phyloP scores from a whole-genome alignment of 129 eudicot species.

The Helianthus tuberosus region DNA sequence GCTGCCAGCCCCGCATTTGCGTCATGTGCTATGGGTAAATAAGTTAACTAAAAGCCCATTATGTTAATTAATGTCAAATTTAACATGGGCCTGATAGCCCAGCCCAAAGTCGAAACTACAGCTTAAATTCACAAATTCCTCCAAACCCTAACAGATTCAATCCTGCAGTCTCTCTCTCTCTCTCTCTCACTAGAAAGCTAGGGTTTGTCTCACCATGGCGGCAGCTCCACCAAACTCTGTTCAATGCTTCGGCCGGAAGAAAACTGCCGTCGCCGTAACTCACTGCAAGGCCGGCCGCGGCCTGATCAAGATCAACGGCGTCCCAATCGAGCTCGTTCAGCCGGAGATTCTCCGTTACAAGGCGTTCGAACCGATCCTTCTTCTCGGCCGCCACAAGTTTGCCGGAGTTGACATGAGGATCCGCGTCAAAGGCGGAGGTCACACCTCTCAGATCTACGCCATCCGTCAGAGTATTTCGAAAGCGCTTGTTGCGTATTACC shows the following conservation, averaged over 20 bases:
- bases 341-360: constrained; percentile 23
- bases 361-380: constrained; percentile 18
- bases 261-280: constrained; percentile 22
- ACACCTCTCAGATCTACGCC: constrained; percentile 8
- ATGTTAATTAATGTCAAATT: background rate
- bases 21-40: no score
- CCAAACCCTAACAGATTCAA: background rate
- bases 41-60: background rate
- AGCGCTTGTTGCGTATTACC: constrained; percentile 16
- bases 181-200: background rate
- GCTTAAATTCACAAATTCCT: background rate
- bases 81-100: background rate
- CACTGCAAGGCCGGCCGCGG: constrained; percentile 27
- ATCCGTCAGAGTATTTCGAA: constrained; percentile 15
- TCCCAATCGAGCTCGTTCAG: constrained; percentile 19
- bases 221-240: constrained; percentile 16
- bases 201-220: constrained; percentile 16
- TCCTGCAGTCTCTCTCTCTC: background rate
- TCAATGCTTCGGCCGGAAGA: constrained; percentile 26
- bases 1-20: background rate
- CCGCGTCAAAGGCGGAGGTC: constrained; percentile 14
- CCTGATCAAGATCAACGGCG: constrained; percentile 18
- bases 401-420: constrained; percentile 19
- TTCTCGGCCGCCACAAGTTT: constrained; percentile 14
- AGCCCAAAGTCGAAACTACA: background rate